Conservation (phyloP, 2,329 filamentous ascomycete species). For the Cadophora malorum region DNA sequence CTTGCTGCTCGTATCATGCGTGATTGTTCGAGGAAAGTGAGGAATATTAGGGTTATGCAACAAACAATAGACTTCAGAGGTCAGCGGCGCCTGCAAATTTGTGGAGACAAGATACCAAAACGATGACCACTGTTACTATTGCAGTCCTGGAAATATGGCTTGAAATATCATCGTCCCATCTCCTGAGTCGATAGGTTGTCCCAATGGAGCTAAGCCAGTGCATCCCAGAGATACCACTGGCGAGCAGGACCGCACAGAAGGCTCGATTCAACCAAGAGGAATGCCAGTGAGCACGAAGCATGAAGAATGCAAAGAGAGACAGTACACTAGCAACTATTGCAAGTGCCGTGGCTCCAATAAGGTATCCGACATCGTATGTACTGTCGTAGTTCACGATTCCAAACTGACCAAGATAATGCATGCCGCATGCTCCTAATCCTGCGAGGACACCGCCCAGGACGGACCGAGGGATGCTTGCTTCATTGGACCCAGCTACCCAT, state of each 20-base stretch:
- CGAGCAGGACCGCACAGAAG: slow-evolving; percentile 70
- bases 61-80: slow-evolving; percentile 62
- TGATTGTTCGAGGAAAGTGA: slow-evolving; percentile 58
- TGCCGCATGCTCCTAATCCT: slow-evolving; percentile 78
- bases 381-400: slow-evolving; percentile 80
- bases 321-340: slow-evolving; percentile 74
- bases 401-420: slow-evolving; percentile 89
- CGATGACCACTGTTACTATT: slow-evolving; percentile 76
- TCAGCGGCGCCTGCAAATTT: slow-evolving; percentile 49
- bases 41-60: slow-evolving; percentile 62
- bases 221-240: slow-evolving; percentile 82
- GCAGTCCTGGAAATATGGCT: slow-evolving; percentile 64
- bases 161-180: slow-evolving; percentile 50
- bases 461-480: slow-evolving; percentile 63
- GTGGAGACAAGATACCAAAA: slow-evolving; percentile 57
- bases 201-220: slow-evolving; percentile 82
- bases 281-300: slow-evolving; percentile 77
- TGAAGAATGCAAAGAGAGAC: slow-evolving; percentile 79
- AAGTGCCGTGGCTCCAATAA: slow-evolving; percentile 74
- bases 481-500: slow-evolving; percentile 67
- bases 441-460: slow-evolving; percentile 70
- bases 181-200: slow-evolving; percentile 68
- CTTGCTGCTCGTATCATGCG: slow-evolving; percentile 38
- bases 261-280: slow-evolving; percentile 78
- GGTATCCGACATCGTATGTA: slow-evolving; percentile 59